These are phyloP conservation scores for Bretziella fagacearum DNA, from an alignment of 2,329 filamentous ascomycete genomes.

Conservation along the genomic window DNA sequence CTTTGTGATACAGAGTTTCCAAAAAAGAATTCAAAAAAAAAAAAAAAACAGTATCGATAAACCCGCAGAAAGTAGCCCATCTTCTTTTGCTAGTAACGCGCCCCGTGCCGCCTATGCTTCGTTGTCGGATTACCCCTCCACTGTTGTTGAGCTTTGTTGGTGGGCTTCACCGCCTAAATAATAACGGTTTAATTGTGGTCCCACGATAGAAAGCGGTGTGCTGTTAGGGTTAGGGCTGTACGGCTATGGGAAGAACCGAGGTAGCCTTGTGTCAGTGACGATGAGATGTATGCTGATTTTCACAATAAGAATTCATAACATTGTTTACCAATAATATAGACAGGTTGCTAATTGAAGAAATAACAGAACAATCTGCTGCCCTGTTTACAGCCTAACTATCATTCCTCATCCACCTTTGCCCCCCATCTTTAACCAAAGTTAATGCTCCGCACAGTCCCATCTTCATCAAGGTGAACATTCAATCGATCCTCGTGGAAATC, in stretches of 20 bases:
- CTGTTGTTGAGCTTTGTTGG: not conserved
- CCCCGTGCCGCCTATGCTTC: not conserved
- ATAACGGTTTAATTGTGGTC: no score
- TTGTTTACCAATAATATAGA: not conserved
- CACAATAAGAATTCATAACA: no score
- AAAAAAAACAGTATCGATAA: not conserved
- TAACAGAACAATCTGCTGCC: slow-evolving; percentile 1
- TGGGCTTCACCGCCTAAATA: not conserved
- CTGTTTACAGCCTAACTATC: slow-evolving; percentile 1
- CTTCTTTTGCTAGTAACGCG: not conserved
- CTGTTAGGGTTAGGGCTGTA: not conserved
- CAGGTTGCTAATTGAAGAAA: no score
- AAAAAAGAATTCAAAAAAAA: no score
- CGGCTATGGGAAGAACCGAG: no score
- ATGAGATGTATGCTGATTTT: no score
- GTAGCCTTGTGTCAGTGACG: not conserved
- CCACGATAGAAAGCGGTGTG: no score
- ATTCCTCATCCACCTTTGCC: not conserved
- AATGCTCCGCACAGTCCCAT: slow-evolving; percentile 44
- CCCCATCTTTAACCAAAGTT: slow-evolving; percentile 31
- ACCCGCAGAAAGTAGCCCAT: not conserved
- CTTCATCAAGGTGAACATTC: slow-evolving; percentile 42
- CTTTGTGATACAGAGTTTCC: not conserved
- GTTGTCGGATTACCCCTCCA: not conserved
- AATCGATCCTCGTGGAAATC: slow-evolving; percentile 37